Evolutionary conservation across 1,139 yeast genomes (phyloP).

Genomic region (Kodamaea suecica): DNA sequence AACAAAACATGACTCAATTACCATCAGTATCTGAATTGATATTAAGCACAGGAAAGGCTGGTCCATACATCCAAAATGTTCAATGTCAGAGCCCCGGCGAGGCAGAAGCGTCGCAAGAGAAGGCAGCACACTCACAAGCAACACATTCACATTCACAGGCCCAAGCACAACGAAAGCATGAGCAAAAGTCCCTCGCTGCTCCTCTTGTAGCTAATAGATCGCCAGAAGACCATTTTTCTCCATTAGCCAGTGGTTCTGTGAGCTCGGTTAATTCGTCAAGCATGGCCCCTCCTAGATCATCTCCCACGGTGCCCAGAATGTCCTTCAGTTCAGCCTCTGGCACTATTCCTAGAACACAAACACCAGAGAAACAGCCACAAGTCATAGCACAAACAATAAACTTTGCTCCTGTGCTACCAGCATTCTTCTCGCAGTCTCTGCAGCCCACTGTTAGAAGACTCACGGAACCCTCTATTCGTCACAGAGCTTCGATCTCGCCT

Average conservation of each 20-base stretch:
- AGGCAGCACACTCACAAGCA: background rate
- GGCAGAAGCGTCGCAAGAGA: constrained; percentile 4
- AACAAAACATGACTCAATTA: constrained; percentile 38
- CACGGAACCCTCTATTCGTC: constrained; percentile 17
- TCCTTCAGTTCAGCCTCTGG: no score
- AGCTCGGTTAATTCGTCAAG: background rate
- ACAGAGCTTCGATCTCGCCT: constrained; percentile 2
- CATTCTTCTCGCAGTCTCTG: no score
- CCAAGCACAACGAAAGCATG: constrained; percentile 8
- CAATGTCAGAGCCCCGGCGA: constrained; percentile 7
- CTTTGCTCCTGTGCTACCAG: no score
- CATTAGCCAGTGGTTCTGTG: background rate
- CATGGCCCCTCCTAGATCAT: constrained; percentile 5
- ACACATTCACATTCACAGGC: background rate
- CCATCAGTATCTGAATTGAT: constrained; percentile 38
- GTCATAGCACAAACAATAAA: no score
- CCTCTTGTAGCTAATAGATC: background rate
- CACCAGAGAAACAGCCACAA: no score
- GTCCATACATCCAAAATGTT: constrained; percentile 3
- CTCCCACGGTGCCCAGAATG: constrained; percentile 8
- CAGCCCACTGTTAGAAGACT: constrained; percentile 13
- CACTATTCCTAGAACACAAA: no score
- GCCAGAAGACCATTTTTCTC: no score
- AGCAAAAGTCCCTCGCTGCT: constrained; percentile 8
- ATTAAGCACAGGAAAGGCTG: constrained; percentile 16